These are phyloP conservation scores for Fereydounia khargensis DNA, from an alignment of 1,284 basidiomycete species.

Conservation along the genomic window DNA sequence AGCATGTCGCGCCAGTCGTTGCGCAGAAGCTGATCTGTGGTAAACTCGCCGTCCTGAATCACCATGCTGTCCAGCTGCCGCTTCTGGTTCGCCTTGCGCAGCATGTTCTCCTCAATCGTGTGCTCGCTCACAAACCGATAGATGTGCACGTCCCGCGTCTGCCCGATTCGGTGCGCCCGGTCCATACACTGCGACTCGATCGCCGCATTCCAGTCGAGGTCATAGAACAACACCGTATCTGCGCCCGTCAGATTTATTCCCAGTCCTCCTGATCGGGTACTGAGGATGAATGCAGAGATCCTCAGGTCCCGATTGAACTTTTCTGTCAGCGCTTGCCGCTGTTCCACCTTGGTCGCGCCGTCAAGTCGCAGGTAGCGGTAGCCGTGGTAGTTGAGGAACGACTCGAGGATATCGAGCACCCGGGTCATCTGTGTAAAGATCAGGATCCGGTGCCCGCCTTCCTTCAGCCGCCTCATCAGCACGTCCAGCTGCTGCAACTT, in stretches of 20 bases:
- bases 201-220: conserved; percentile 95
- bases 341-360: conserved; percentile 92
- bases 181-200: conserved; percentile 98
- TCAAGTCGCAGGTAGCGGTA: conserved; percentile 90
- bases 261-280: conserved; percentile 87
- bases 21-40: conserved; percentile 61
- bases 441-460: conserved; percentile 80
- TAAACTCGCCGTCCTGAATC: conserved; percentile 88
- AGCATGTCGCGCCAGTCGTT: conserved; percentile 83
- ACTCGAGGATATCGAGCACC: conserved; percentile 89
- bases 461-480: conserved; percentile 78
- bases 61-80: conserved; percentile 85
- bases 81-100: conserved; percentile 94
- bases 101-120: conserved; percentile 94
- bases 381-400: conserved; percentile 87
- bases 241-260: conserved; percentile 94
- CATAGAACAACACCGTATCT: conserved; percentile 93
- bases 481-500: conserved; percentile 82
- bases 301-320: conserved; percentile 91
- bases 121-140: conserved; percentile 89
- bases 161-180: conserved; percentile 88
- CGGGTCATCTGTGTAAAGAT: conserved; percentile 98
- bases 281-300: conserved; percentile 90
- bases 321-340: conserved; percentile 90
- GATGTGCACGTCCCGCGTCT: conserved; percentile 94